Evolutionary conservation across 305 asterid species (phyloP), one percentile per base, ranked within the genome.

Genomic region (Fraxinus platypoda): DNA sequence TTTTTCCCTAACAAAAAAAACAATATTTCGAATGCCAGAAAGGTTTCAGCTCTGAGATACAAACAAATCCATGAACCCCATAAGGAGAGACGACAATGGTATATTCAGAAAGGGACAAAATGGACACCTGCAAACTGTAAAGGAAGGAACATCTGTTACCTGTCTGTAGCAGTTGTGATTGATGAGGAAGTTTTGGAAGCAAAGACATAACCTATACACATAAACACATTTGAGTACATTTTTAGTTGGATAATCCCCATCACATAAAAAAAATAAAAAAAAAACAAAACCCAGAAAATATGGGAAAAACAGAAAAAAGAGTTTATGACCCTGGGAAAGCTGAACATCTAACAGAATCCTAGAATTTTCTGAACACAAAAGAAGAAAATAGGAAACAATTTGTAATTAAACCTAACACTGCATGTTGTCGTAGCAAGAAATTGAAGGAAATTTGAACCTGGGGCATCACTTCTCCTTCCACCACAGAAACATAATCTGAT

Each of bases 121-220:
- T 78, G 28, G 71, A 82, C 41, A 15, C 41, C 57, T 57, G 21
- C 62, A 11, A 43, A 74, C 75, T 83, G 72, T 21, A 59, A 82
- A 70, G 76, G 72, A 81, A 4, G 59, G 28, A 73, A 37, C 75
- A 54, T 35, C 79, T 77, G 70, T 80, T 88, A 95, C 99, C 98
- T 78, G 99, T 97, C 86, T 93, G 99, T 80, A 94, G 95, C 86
- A 97, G 94, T 87, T 91, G 98, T 68, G 98, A 91, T 83, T 93
- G 98, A 90, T 88, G 97, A 77, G 99, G 98, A 88, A 97, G 93
- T 84, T 94, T 94, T 43, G 98, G 92, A 81, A 97, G 94, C 90
- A 94, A 78, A 79, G 97, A 91, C 98, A 94, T 91, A 81, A 97
- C 86, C 99, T 97, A 89, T 81, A 78, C 78, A 87, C 84, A 84